These are phyloP conservation scores for Rhynchosporium secalis DNA, from an alignment of 2,329 filamentous ascomycete genomes.

Conservation along the genomic window DNA sequence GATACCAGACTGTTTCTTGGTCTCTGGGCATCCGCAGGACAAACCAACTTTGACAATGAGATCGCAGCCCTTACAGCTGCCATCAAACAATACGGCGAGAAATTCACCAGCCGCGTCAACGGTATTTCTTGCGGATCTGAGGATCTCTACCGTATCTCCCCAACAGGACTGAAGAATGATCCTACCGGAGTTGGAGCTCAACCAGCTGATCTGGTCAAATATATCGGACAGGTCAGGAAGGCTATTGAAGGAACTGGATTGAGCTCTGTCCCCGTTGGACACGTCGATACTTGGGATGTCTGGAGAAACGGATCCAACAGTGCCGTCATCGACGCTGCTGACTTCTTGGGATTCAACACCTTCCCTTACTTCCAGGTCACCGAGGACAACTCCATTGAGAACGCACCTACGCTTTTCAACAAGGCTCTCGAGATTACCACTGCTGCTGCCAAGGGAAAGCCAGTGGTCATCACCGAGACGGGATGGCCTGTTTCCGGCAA, in stretches of 20 bases:
- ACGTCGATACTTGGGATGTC: constrained; percentile 85
- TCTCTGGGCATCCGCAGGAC: constrained; percentile 61
- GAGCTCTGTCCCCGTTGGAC: constrained; percentile 62
- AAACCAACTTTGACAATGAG: constrained; percentile 65
- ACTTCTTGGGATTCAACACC: constrained; percentile 80
- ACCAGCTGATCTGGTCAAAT: constrained; percentile 62
- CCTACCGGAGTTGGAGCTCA: constrained; percentile 51
- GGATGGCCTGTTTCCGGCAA: constrained; percentile 16
- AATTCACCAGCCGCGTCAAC: constrained; percentile 65
- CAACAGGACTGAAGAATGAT: constrained; percentile 42
- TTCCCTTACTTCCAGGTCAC: constrained; percentile 68
- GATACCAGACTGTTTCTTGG: constrained; percentile 77
- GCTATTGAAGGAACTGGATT: constrained; percentile 63
- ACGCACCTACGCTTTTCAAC: constrained; percentile 15
- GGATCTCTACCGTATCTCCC: constrained; percentile 77
- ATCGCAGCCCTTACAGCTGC: constrained; percentile 67
- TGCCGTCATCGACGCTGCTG: constrained; percentile 64
- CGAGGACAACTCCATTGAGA: constrained; percentile 12
- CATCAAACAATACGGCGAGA: constrained; percentile 64
- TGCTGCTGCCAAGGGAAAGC: constrained; percentile 16
- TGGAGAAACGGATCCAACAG: constrained; percentile 71
- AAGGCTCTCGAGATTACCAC: constrained; percentile 7
- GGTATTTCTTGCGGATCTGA: constrained; percentile 84
- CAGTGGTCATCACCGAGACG: constrained; percentile 15
- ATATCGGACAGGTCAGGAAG: constrained; percentile 67